Conservation (phyloP, 2,329 filamentous ascomycete species). For the Neodidymelliopsis sp. region DNA sequence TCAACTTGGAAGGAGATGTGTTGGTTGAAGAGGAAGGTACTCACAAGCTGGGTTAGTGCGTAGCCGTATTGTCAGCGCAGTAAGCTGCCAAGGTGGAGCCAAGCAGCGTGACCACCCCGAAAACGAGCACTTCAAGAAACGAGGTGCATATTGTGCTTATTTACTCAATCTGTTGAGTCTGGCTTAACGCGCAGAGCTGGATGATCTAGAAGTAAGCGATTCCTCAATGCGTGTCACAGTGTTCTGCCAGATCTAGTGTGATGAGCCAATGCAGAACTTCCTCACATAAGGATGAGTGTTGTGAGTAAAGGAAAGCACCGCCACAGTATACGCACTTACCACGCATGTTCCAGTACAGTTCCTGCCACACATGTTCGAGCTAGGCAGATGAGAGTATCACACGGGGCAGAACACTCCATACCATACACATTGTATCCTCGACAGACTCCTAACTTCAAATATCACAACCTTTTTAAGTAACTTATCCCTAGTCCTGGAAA, state of each 20-base stretch:
- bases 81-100: conserved; percentile 13
- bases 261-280: too few relatives aligned
- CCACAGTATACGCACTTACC: too few relatives aligned
- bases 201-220: too few relatives aligned
- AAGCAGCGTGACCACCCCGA: not conserved
- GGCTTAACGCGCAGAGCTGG: too few relatives aligned
- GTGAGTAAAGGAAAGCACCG: too few relatives aligned
- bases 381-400: too few relatives aligned
- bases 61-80: not conserved
- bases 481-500: not conserved
- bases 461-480: not conserved
- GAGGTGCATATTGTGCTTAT: not conserved
- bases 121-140: not conserved
- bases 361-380: too few relatives aligned
- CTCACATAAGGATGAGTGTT: too few relatives aligned
- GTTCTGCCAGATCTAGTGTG: too few relatives aligned
- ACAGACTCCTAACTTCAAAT: not conserved
- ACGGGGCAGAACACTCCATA: too few relatives aligned
- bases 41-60: not conserved
- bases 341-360: too few relatives aligned
- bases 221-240: too few relatives aligned
- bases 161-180: not conserved
- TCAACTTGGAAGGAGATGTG: not conserved
- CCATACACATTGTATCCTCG: not conserved
- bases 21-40: conserved; percentile 3